Evolutionary conservation across 306 rosid species (phyloP).

Genomic region (Quercus mongolica): DNA sequence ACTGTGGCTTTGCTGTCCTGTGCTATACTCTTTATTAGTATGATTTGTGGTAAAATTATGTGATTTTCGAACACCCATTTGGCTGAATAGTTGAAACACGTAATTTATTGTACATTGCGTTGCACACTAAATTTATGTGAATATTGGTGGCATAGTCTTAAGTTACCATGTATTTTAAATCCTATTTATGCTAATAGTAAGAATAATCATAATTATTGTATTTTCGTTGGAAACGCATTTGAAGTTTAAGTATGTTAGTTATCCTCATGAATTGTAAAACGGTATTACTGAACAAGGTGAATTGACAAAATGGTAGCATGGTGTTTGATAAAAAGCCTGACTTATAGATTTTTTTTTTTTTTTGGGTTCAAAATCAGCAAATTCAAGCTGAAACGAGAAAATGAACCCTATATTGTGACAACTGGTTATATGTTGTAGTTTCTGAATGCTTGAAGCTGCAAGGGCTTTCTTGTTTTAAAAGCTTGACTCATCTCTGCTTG

Average conservation of each 20-base stretch:
- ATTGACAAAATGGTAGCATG: not conserved
- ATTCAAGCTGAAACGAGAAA: not conserved
- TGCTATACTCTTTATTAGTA: not conserved
- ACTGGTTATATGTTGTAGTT: not conserved
- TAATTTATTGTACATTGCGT: not conserved
- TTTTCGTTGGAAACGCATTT: not conserved
- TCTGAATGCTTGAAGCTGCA: not conserved
- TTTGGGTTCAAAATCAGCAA: not conserved
- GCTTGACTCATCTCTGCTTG: not conserved
- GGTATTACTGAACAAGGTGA: not conserved
- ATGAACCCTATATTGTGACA: not conserved
- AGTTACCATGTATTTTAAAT: not conserved
- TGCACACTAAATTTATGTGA: not conserved
- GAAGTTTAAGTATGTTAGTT: not conserved
- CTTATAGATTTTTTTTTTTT: no score
- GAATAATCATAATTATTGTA: not conserved
- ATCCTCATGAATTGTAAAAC: not conserved
- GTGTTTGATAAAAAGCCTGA: slow-evolving; percentile 7
- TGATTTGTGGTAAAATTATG: not conserved
- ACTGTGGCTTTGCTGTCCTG: not conserved
- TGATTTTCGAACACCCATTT: slow-evolving; percentile 18
- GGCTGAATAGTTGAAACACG: not conserved
- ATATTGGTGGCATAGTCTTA: not conserved
- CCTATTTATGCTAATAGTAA: not conserved
- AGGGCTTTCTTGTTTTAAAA: not conserved